Base-by-base conservation (phyloP, 2,329 filamentous ascomycete genomes). In the Leptographium procerum region DNA sequence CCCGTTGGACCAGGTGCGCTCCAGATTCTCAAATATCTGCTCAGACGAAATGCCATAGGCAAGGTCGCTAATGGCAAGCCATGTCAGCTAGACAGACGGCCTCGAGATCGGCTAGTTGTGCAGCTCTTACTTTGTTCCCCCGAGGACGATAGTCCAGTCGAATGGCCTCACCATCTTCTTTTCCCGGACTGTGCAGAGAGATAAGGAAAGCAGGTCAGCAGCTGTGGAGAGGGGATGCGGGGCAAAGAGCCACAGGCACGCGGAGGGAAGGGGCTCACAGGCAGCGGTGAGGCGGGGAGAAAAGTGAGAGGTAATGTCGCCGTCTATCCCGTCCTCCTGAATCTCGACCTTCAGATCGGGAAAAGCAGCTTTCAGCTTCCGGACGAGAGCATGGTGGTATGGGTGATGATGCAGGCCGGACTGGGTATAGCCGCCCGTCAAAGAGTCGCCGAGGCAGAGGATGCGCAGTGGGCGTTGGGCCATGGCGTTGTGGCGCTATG, bases 381-480 rank as follows among this genome's bases (percentile, higher is more conserved):
- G 65, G 5, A 43, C 47, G 16, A 87, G 71, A 58, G 71, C 72
- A 28, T 68, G 65, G 7, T 75, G 73, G 70, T 87, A 87, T 0
- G 84, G 82, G 60, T 81, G 75, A 51, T 71, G 72, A 4, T 67
- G 28, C 16, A 69, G 55, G 24, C 78, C 80, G 52, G 63, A 70
- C 59, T 62, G 56, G 33, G 73, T 71, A 67, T 73, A 84, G 48
- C 84, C 84, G 14, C 73, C 75, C 7, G 84, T 86, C 52, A 87
- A 76, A 45, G 81, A 85, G 74, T 85, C 77, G 68, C 83, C 83
- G 68, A 86, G 82, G 73, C 83, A 85, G 61, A 86, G 76, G 65
- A 86, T 77, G 65, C 76, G 74, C 31, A 83, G 72, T 33, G 71
- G 68, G 16, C 56, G 60, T n/a, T 26, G 45, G 51, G 26, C 59